Evolutionary conservation across 768 basidiomycete species (phyloP).

Genomic region (Tricholomella constricta): DNA sequence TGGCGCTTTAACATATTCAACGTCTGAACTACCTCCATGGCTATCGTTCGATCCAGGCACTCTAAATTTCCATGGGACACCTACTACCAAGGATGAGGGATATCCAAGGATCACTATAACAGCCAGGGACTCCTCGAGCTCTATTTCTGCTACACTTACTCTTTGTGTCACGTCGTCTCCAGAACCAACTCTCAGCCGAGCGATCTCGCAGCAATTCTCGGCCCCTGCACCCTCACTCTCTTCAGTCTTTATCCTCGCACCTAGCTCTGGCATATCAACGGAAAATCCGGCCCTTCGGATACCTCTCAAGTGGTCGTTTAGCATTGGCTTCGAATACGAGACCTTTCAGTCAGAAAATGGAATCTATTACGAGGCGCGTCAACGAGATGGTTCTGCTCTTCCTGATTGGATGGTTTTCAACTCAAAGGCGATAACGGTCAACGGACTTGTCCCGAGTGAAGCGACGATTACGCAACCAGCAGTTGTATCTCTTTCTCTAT

Average conservation of each 20-base stretch:
- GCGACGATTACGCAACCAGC: slow-evolving; percentile 38
- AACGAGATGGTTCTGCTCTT: slow-evolving; percentile 66
- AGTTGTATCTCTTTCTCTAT: slow-evolving; percentile 54
- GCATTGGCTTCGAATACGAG: slow-evolving; percentile 73
- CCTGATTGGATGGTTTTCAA: slow-evolving; percentile 81
- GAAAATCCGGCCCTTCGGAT: slow-evolving; percentile 64
- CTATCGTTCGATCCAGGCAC: slow-evolving; percentile 66
- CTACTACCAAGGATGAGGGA: slow-evolving; percentile 63
- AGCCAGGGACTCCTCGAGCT: slow-evolving; percentile 55
- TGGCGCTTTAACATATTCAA: slow-evolving; percentile 50
- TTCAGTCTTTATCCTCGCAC: slow-evolving; percentile 71
- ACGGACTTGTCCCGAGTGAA: slow-evolving; percentile 70
- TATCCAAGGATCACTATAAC: slow-evolving; percentile 60
- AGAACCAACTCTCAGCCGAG: slow-evolving; percentile 52
- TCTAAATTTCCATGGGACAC: slow-evolving; percentile 69
- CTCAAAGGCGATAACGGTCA: slow-evolving; percentile 65
- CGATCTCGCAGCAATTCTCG: slow-evolving; percentile 63
- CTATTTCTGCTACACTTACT: slow-evolving; percentile 53
- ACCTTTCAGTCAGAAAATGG: slow-evolving; percentile 55
- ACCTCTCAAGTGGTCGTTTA: slow-evolving; percentile 86
- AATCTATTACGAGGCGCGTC: slow-evolving; percentile 65
- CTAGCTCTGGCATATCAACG: slow-evolving; percentile 56
- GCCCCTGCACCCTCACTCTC: slow-evolving; percentile 64
- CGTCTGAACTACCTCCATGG: slow-evolving; percentile 71
- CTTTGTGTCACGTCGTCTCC: slow-evolving; percentile 59